A percentile compares a stretch with the other conserved stretches of the same genome.
phyloP scores from a whole-genome alignment of 2,329 filamentous ascomycete species.

The Taxawa tesnikishii region DNA sequence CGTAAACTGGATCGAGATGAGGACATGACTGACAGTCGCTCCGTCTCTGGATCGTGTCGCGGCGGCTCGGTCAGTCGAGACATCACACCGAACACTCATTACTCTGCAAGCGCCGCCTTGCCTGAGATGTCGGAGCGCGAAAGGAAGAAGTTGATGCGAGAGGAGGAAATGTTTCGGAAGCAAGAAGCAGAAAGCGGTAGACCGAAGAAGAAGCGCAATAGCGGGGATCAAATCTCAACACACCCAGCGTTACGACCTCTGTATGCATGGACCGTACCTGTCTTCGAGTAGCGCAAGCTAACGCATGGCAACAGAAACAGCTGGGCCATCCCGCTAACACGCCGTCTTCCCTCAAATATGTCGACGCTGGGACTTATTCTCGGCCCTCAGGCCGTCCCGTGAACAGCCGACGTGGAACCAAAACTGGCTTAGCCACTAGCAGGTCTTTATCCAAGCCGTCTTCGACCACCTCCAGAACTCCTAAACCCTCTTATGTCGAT shows the following conservation, averaged over 20 bases:
- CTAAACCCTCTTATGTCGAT: conserved; percentile 18
- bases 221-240: conserved; percentile 43
- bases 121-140: conserved; percentile 49
- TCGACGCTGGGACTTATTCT: conserved; percentile 14
- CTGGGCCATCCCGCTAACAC: conserved; percentile 16
- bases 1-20: conserved; percentile 42
- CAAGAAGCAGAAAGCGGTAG: conserved; percentile 43
- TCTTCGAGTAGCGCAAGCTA: neutral
- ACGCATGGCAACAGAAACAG: conserved; percentile 18
- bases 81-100: conserved; percentile 45
- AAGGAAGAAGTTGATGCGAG: conserved; percentile 49
- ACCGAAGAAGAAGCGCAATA: conserved; percentile 41
- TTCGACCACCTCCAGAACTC: conserved; percentile 1
- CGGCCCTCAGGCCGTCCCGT: neutral
- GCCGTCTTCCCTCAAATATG: conserved; percentile 15
- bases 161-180: conserved; percentile 50
- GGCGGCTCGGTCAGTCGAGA: conserved; percentile 47
- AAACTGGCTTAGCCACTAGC: neutral
- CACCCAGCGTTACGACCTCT: conserved; percentile 31
- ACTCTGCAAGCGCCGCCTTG: conserved; percentile 32
- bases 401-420: neutral
- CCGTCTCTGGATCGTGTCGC: conserved; percentile 43
- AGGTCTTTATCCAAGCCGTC: neutral
- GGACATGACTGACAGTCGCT: conserved; percentile 42
- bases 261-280: conserved; percentile 17